phyloP scores from a whole-genome alignment of 106 monocot genomes.

The Dendrobium huoshanense region DNA sequence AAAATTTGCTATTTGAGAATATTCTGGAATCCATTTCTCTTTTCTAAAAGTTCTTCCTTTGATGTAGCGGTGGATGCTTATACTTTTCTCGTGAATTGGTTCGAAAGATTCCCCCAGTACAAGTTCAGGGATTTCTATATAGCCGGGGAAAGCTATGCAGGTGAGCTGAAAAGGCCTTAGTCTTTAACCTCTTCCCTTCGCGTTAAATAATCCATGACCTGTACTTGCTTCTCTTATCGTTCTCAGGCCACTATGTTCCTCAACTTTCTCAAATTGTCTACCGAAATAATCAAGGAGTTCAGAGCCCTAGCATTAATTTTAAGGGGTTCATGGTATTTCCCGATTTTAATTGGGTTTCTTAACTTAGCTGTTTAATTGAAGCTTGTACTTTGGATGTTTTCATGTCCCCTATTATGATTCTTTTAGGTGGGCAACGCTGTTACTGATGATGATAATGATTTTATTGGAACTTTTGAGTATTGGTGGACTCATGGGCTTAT shows the following conservation, averaged over 20 bases:
- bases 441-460: constrained; percentile 91
- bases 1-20: not conserved
- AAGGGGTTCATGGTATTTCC: constrained; percentile 90
- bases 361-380: not conserved
- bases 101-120: constrained; percentile 93
- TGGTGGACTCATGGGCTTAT: constrained; percentile 98
- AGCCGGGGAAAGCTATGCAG: constrained; percentile 95
- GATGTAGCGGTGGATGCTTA: constrained; percentile 58
- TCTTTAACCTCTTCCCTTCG: not conserved
- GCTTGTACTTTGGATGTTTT: not conserved
- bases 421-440: constrained; percentile 94
- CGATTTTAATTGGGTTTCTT: not conserved
- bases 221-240: not conserved
- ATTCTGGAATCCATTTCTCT: not conserved
- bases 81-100: constrained; percentile 71
- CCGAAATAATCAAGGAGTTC: constrained; percentile 47
- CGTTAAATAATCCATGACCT: not conserved
- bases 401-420: not conserved
- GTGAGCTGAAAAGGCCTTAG: constrained; percentile 18
- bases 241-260: constrained; percentile 93
- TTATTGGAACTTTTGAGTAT: constrained; percentile 89
- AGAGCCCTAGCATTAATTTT: constrained; percentile 72
- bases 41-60: constrained; percentile 10
- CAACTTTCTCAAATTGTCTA: constrained; percentile 77
- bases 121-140: constrained; percentile 89